A percentile compares a stretch with the other conserved stretches of the same genome.
phyloP scores from a whole-genome alignment of 257 asterid genomes.

The Orobanche coerulescens region DNA sequence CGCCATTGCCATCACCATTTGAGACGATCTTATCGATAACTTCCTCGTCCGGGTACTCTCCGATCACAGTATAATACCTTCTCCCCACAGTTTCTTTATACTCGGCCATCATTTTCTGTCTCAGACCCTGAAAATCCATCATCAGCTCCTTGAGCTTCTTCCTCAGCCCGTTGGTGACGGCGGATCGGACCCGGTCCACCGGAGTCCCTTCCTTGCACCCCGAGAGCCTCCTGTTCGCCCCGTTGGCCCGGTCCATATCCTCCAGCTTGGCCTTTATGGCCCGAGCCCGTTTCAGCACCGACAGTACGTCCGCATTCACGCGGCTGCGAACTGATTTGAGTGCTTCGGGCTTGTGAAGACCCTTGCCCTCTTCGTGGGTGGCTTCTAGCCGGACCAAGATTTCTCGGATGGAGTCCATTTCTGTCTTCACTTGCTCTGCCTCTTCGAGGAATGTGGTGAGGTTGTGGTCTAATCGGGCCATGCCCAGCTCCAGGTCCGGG shows the following conservation, averaged over 20 bases:
- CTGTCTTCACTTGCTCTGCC: conserved; percentile 63
- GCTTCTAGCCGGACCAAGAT: conserved; percentile 44
- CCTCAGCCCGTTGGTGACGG: conserved; percentile 88
- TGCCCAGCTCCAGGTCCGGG: conserved; percentile 60
- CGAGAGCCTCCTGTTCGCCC: conserved; percentile 46
- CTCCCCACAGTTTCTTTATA: conserved; percentile 81
- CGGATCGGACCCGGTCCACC: conserved; percentile 60
- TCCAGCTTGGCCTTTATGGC: conserved; percentile 51
- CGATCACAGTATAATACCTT: conserved; percentile 76
- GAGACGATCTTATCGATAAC: conserved; percentile 75
- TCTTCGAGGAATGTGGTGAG: conserved; percentile 66
- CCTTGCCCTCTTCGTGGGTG: conserved; percentile 55
- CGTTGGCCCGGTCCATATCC: conserved; percentile 83
- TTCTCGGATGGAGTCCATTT: conserved; percentile 65
- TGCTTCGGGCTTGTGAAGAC: conserved; percentile 76
- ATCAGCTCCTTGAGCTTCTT: conserved; percentile 87
- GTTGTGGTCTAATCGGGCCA: conserved; percentile 44
- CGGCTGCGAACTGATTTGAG: conserved; percentile 44
- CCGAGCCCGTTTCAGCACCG: conserved; percentile 63
- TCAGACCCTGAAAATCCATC: conserved; percentile 87
- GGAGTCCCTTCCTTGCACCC: conserved; percentile 73
- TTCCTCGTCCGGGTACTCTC: conserved; percentile 64
- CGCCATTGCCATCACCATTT: conserved; percentile 53
- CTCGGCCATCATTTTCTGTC: conserved; percentile 91
- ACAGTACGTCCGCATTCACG: conserved; percentile 41